Conservation (phyloP, 805 yeast genomes). For the Ogataea paraovalis region DNA sequence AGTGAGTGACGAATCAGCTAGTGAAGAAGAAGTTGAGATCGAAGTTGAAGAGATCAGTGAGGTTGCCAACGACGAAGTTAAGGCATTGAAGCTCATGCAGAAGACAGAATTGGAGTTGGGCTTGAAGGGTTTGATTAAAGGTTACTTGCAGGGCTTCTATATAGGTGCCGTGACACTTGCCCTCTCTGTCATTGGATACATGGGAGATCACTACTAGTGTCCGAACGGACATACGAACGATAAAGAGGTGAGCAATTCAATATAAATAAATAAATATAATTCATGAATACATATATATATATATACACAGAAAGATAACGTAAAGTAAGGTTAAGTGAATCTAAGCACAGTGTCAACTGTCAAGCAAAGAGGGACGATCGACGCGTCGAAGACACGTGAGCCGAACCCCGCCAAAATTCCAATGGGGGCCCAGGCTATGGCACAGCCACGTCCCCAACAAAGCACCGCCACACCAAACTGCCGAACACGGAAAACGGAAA, state of each 20-base stretch:
- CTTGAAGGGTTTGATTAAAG: constrained; percentile 32
- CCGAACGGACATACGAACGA: no score
- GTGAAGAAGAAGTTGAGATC: constrained; percentile 25
- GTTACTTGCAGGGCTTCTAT: constrained; percentile 38
- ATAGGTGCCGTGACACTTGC: constrained; percentile 44
- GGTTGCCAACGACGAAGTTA: constrained; percentile 31
- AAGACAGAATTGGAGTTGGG: constrained; percentile 34
- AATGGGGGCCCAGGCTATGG: no score
- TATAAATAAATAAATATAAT: not conserved
- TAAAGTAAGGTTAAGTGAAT: not conserved
- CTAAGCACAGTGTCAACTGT: no score
- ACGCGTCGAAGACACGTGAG: no score
- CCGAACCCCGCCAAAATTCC: no score
- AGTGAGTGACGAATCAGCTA: constrained; percentile 19
- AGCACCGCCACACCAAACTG: no score
- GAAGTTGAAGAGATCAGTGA: constrained; percentile 26
- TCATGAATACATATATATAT: not conserved
- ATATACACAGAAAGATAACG: not conserved
- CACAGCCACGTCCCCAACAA: no score
- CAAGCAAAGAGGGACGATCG: no score
- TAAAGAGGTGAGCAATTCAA: not conserved
- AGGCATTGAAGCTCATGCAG: constrained; percentile 34
- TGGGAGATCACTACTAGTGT: constrained; percentile 47
- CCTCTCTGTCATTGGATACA: constrained; percentile 49
- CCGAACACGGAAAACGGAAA: no score